These are phyloP conservation scores for Madurella fahalii DNA, from an alignment of 2,329 filamentous ascomycete species.

Conservation along the genomic window DNA sequence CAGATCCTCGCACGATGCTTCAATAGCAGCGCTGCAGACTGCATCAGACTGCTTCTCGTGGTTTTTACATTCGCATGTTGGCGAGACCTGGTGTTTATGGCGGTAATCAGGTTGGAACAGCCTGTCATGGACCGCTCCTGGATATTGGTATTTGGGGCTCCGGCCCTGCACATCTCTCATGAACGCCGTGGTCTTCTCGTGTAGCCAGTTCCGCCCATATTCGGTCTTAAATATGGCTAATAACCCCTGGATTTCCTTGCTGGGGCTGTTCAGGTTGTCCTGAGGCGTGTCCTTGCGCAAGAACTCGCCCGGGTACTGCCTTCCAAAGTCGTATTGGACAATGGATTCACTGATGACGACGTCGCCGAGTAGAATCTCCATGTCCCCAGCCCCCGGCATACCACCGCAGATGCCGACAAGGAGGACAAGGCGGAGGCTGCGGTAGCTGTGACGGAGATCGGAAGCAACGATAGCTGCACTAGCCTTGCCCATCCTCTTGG, in stretches of 20 bases:
- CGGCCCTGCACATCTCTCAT: neutral
- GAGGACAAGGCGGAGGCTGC: slow-evolving; percentile 20
- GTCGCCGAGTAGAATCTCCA: slow-evolving; percentile 25
- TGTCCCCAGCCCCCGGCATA: slow-evolving; percentile 12
- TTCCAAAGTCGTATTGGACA: slow-evolving; percentile 25
- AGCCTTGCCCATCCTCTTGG: slow-evolving; percentile 19
- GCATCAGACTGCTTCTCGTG: neutral
- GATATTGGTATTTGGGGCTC: slow-evolving; percentile 12
- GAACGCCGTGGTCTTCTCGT: neutral
- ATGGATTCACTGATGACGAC: slow-evolving; percentile 23
- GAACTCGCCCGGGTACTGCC: slow-evolving; percentile 20
- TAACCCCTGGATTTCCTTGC: slow-evolving; percentile 12
- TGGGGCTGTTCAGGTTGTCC: slow-evolving; percentile 18
- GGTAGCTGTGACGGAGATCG: slow-evolving; percentile 28
- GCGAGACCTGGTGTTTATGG: slow-evolving; percentile 11
- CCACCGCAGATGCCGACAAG: slow-evolving; percentile 27
- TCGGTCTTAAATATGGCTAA: slow-evolving; percentile 19
- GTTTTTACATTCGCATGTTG: slow-evolving; percentile 6
- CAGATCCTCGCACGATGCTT: slow-evolving; percentile 21
- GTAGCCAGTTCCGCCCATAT: slow-evolving; percentile 9
- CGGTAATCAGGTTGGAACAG: slow-evolving; percentile 18
- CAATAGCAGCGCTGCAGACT: slow-evolving; percentile 25
- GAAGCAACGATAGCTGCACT: slow-evolving; percentile 27
- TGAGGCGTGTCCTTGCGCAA: slow-evolving; percentile 13
- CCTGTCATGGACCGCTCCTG: slow-evolving; percentile 14